Evolutionary conservation across 768 basidiomycete genomes (phyloP).

Genomic region (Kondoa subrosea): DNA sequence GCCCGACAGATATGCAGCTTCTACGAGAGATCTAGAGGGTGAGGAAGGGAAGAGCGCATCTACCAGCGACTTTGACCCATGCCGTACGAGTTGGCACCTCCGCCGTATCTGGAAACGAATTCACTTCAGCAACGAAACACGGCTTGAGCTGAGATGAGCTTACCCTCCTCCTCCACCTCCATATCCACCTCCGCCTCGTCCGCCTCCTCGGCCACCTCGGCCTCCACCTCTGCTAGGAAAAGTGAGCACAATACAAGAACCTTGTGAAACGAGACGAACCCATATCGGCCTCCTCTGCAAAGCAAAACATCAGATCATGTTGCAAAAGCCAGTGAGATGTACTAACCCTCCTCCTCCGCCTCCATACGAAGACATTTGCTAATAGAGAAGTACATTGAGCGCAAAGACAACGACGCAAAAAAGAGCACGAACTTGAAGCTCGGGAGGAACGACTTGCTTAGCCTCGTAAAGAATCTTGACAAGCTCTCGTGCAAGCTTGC

Average conservation of each 20-base stretch:
- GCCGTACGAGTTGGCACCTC: constrained; percentile 11
- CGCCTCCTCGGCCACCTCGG: constrained; percentile 27
- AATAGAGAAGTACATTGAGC: no score
- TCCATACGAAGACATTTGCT: constrained; percentile 35
- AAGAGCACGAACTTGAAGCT: no score
- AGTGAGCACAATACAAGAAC: background rate
- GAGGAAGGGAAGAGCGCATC: no score
- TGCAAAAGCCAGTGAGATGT: background rate
- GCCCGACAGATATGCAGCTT: no score
- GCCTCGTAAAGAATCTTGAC: constrained; percentile 71
- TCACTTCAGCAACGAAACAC: no score
- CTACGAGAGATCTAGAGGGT: no score
- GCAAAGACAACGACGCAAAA: no score
- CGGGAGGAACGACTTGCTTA: constrained; percentile 66
- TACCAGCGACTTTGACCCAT: no score
- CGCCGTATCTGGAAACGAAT: constrained; percentile 29
- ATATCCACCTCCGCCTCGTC: constrained; percentile 34
- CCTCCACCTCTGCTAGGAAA: constrained; percentile 25
- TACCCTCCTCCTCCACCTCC: constrained; percentile 49
- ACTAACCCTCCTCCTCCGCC: constrained; percentile 14
- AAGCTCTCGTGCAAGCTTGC: constrained; percentile 78
- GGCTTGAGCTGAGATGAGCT: no score
- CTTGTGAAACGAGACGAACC: constrained; percentile 10
- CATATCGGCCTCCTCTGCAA: constrained; percentile 22
- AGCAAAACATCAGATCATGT: background rate